Base-by-base conservation (phyloP, 495 filamentous ascomycete species). In the Letharia columbiana region DNA sequence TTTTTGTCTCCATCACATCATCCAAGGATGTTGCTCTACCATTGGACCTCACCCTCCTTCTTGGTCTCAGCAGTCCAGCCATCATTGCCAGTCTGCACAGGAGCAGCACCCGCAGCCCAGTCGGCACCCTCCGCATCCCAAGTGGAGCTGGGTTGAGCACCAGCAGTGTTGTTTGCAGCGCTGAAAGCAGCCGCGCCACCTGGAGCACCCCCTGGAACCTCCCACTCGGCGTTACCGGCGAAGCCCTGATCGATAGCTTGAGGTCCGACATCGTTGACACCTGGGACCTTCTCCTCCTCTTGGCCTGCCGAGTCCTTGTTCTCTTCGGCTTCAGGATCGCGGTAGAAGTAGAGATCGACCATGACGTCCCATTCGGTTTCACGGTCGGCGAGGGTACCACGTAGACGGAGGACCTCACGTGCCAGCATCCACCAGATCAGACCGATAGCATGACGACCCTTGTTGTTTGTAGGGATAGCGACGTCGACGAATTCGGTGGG, bases 271-370 rank as follows among this genome's bases (percentile, higher is more conserved):
- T 97, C 92, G 72, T 97, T 94, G 67, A 83, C 88, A 74, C 85
- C 85, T 60, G 90, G 83, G 66, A 85, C 78, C 85, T 87, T 87
- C 67, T 82, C 66, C 73, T 84, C 83, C 57, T 87, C 85, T 64
- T 73, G 71, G 42, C 73, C 72, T 49, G 81, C 77, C 64, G 89
- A 84, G 83, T 96, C 92, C 87, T 96, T 95, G 81, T 91, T 89
- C 83, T 90, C 92, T 85, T 97, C 92, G 70, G 94, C 92, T 83
- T 98, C 94, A 67, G 94, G 94, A 78, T 98, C 94, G 79, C 94
- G 95, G 89, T 98, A 98, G 87, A 98, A 98, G 91, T 98, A 98
- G 71, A 98, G 86, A 88, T 98, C 94, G 72, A 92, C 89, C 89
- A 98, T 97, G 78, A 92, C 87, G 74, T 98, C 94, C 94, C 94